phyloP scores from a whole-genome alignment of 345 rosid genomes.

The Eucalyptus regnans region DNA sequence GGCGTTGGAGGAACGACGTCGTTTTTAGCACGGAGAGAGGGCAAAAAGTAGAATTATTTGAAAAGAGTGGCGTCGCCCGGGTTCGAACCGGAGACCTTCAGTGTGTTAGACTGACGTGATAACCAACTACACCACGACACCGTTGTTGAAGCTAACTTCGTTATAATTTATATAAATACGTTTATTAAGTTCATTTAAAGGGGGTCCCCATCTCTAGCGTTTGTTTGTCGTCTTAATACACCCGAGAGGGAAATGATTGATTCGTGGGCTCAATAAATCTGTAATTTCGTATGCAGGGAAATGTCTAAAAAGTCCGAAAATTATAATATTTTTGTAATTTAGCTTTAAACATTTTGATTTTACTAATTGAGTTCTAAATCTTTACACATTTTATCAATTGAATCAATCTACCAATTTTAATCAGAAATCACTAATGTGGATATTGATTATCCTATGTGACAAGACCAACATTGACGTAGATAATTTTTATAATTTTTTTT shows the following conservation, averaged over 20 bases:
- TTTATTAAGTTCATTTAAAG: too few species aligned
- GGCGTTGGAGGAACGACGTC: not conserved
- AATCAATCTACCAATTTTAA: fast-evolving
- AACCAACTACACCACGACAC: slow-evolving; percentile 99
- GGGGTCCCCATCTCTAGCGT: fast-evolving
- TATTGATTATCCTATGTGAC: fast-evolving
- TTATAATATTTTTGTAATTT: too few species aligned
- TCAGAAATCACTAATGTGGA: fast-evolving
- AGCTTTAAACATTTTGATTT: too few species aligned
- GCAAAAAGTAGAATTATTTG: fast-evolving
- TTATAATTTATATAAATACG: fast-evolving
- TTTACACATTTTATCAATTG: too few species aligned
- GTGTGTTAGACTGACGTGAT: slow-evolving; percentile 99
- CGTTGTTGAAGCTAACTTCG: fast-evolving
- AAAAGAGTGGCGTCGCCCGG: slow-evolving; percentile 65
- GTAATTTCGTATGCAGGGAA: not conserved
- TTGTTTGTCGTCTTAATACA: not conserved
- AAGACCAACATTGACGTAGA: fast-evolving
- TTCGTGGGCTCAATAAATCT: too few species aligned
- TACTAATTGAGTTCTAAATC: not conserved
- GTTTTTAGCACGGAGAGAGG: not conserved
- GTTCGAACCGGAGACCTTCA: slow-evolving; percentile 94
- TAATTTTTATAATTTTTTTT: fast-evolving
- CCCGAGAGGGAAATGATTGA: not conserved
- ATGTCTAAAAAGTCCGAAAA: not conserved